Conservation (phyloP, 148 eudicot species). For the Simmondsia chinensis region DNA sequence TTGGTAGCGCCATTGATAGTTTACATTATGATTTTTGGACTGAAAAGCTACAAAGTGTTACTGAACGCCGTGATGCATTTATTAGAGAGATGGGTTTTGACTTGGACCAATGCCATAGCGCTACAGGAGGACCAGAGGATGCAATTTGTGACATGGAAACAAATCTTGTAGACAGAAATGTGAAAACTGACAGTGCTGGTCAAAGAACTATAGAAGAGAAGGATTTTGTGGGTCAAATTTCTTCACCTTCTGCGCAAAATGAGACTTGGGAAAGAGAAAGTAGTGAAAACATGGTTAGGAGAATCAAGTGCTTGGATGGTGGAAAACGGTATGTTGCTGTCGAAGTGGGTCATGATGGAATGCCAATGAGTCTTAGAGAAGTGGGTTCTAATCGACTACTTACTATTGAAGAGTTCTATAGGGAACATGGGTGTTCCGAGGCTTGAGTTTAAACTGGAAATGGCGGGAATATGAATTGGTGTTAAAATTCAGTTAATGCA, state of each 20-base stretch:
- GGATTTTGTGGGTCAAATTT: conserved; percentile 14
- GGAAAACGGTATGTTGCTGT: conserved; percentile 18
- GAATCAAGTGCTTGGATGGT: conserved; percentile 24
- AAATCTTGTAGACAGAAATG: conserved; percentile 7
- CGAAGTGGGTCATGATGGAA: conserved; percentile 17
- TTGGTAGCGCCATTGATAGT: conserved; percentile 6
- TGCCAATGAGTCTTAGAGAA: conserved; percentile 16
- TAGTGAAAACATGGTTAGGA: conserved; percentile 8
- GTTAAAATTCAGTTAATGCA: too few species aligned
- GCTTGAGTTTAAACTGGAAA: too few species aligned
- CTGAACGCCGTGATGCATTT: conserved; percentile 56
- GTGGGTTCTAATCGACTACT: conserved; percentile 17
- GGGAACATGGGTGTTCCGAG: too few species aligned
- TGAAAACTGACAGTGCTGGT: conserved; percentile 15
- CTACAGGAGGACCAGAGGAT: conserved; percentile 22
- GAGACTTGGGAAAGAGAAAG: conserved; percentile 7
- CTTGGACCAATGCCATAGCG: conserved; percentile 22
- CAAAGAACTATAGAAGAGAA: conserved; percentile 12
- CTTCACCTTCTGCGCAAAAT: too few species aligned
- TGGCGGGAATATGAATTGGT: too few species aligned
- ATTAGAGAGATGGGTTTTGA: conserved; percentile 39
- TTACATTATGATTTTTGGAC: conserved; percentile 56
- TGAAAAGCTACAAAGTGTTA: conserved; percentile 37
- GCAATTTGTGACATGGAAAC: neutral
- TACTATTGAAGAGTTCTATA: conserved; percentile 20